A percentile compares a stretch with the other conserved stretches of the same genome.
phyloP scores from a whole-genome alignment of 371 early-diverging fungal species.

The Mucor racemosus region DNA sequence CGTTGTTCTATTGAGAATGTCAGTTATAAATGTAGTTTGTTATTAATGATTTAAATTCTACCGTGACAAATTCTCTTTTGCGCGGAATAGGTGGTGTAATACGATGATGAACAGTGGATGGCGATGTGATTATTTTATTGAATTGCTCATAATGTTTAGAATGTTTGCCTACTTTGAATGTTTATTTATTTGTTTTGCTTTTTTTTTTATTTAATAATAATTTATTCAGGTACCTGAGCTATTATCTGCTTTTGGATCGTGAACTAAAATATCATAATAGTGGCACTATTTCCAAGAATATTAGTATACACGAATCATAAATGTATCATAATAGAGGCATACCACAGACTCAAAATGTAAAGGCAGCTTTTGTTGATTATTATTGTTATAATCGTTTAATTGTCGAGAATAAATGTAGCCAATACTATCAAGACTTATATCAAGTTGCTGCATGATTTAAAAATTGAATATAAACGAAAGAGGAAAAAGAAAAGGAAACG shows the following conservation, averaged over 20 bases:
- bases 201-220: background rate
- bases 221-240: slow-evolving; percentile 14
- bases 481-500: slow-evolving; percentile 2
- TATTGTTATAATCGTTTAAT: slow-evolving; percentile 13
- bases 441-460: slow-evolving; percentile 25
- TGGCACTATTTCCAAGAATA: slow-evolving; percentile 22
- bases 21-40: background rate
- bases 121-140: slow-evolving; percentile 17
- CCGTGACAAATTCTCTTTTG: slow-evolving; percentile 26
- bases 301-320: background rate
- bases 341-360: slow-evolving; percentile 16
- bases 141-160: slow-evolving; percentile 19
- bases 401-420: slow-evolving; percentile 26
- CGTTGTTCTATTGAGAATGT: slow-evolving; percentile 11
- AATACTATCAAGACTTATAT: slow-evolving; percentile 26
- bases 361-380: background rate
- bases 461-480: slow-evolving; percentile 1
- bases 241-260: slow-evolving; percentile 15
- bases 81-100: slow-evolving; percentile 6
- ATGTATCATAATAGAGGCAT: background rate
- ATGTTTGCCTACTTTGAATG: slow-evolving; percentile 9
- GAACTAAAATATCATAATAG: slow-evolving; percentile 28
- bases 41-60: background rate
- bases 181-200: background rate
- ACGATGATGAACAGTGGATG: slow-evolving; percentile 9